Evolutionary conservation across 2,329 filamentous ascomycete species (phyloP), one percentile per base, ranked within the genome.

Genomic region (Teratosphaeria gauchensis): DNA sequence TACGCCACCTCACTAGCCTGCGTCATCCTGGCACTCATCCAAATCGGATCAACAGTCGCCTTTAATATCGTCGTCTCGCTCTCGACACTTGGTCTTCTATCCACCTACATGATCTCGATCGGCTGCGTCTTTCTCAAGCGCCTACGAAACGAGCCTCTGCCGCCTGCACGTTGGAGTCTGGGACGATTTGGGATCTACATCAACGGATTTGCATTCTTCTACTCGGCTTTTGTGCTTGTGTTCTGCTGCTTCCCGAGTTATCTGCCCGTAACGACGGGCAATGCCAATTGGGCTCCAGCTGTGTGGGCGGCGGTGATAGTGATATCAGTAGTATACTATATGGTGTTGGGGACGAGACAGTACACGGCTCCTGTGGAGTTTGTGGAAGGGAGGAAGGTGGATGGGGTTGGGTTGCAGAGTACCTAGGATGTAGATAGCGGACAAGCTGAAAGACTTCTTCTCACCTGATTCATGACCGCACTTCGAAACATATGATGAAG

Each of bases 51-150:
- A 14, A 65, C 64, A 2, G 60, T 66, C 11, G 71, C 71, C 21
- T 71, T 73, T 57, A 62, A 65, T 35, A 62, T 68, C 54, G 68
- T 73, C 59, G 64, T 69, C 30, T 72, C 70, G 7, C 62, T 73
- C 1, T 69, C 66, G 0, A 63, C 67, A 1, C 63, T 66, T 1
- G 70, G 65, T 4, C 65, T 73, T 14, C 65, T 73, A 58, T 65
- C 60, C 28, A 72, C 70, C 1, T 73, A 73, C 62, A 63, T 72
- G 38, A 64, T 72, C 21, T 67, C 65, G 31, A 71, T 72, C 56
- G 70, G 71, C 53, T 71, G 71, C 31, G 61, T 65, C 12, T 58
- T 64, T 24, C 57, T 59, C 31, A 58, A 59, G 30, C 59, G 65
- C n/a, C 42, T 48, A 8, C 42, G 42, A 8, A 21, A 61, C 48